A percentile compares a stretch with the other conserved stretches of the same genome.
These are phyloP conservation scores for Neurospora africana DNA, from an alignment of 495 filamentous ascomycete species.

Conservation along the genomic window DNA sequence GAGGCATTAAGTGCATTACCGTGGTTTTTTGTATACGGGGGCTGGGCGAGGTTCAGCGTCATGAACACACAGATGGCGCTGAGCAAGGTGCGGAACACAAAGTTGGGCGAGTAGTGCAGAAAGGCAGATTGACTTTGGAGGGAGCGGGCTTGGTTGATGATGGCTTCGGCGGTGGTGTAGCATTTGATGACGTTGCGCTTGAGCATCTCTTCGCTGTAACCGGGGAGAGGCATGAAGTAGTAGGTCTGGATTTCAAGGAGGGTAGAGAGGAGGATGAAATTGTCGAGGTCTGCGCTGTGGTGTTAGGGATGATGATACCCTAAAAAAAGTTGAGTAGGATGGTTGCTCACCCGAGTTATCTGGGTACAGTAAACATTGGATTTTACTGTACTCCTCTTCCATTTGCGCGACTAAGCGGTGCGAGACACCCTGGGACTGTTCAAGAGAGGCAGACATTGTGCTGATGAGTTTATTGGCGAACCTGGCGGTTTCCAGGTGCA, in stretches of 20 bases:
- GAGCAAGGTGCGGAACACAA: constrained; percentile 29
- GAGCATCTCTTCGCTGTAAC: constrained; percentile 23
- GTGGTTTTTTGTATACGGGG: neutral
- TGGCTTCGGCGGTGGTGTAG: constrained; percentile 28
- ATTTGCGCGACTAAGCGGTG: constrained; percentile 29
- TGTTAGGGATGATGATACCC: neutral
- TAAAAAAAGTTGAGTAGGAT: neutral
- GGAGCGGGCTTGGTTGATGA: constrained; percentile 20
- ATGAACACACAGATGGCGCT: constrained; percentile 28
- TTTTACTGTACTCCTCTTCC: constrained; percentile 33
- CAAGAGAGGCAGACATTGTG: constrained; percentile 29
- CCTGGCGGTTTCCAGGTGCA: constrained; percentile 32
- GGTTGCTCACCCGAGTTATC: constrained; percentile 26
- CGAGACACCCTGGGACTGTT: constrained; percentile 31
- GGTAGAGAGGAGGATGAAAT: constrained; percentile 30
- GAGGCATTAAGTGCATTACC: neutral
- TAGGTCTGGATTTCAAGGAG: constrained; percentile 35
- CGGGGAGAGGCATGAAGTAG: constrained; percentile 34
- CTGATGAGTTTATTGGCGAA: constrained; percentile 30
- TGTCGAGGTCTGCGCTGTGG: constrained; percentile 23
- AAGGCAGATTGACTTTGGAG: constrained; percentile 24
- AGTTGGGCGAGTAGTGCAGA: constrained; percentile 30
- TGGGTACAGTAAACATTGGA: constrained; percentile 29
- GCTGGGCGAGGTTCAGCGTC: constrained; percentile 21
- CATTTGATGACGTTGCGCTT: constrained; percentile 31